These are phyloP conservation scores for Pezicula radicicola DNA, from an alignment of 2,329 filamentous ascomycete genomes.

Conservation along the genomic window DNA sequence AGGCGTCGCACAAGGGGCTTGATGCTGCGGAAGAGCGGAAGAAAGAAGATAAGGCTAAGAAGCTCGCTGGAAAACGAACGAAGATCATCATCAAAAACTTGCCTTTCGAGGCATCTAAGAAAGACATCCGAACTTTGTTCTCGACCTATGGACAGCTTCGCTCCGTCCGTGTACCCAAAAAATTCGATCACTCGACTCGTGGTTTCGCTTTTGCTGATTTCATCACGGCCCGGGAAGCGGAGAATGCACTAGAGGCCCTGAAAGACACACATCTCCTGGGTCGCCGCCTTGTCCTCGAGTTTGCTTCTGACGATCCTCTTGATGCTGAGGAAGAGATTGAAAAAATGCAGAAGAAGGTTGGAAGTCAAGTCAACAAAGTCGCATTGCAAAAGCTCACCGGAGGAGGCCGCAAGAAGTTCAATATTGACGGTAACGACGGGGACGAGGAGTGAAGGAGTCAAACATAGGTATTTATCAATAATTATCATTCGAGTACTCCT, in stretches of 20 bases:
- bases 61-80: slow-evolving; percentile 70
- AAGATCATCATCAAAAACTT: slow-evolving; percentile 99
- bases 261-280: slow-evolving; percentile 92
- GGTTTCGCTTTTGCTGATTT: slow-evolving; percentile 98
- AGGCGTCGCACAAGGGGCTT: slow-evolving; percentile 79
- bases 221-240: slow-evolving; percentile 82
- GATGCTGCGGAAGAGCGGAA: slow-evolving; percentile 86
- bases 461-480: slow-evolving; percentile 18
- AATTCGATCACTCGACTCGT: slow-evolving; percentile 83
- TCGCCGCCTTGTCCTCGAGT: slow-evolving; percentile 84
- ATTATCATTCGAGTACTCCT: background rate
- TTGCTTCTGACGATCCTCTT: slow-evolving; percentile 81
- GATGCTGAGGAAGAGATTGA: slow-evolving; percentile 95
- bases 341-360: slow-evolving; percentile 96
- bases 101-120: slow-evolving; percentile 92
- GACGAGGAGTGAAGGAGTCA: slow-evolving; percentile 36
- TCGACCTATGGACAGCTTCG: slow-evolving; percentile 88
- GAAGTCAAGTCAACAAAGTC: slow-evolving; percentile 85
- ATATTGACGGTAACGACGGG: slow-evolving; percentile 68
- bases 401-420: slow-evolving; percentile 82
- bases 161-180: slow-evolving; percentile 91
- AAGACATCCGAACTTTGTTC: slow-evolving; percentile 83
- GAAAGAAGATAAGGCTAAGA: slow-evolving; percentile 80
- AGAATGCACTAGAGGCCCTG: slow-evolving; percentile 86
- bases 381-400: slow-evolving; percentile 85